Conservation (phyloP, 352 stramenopile species). For the Aphanomyces euteiches region DNA sequence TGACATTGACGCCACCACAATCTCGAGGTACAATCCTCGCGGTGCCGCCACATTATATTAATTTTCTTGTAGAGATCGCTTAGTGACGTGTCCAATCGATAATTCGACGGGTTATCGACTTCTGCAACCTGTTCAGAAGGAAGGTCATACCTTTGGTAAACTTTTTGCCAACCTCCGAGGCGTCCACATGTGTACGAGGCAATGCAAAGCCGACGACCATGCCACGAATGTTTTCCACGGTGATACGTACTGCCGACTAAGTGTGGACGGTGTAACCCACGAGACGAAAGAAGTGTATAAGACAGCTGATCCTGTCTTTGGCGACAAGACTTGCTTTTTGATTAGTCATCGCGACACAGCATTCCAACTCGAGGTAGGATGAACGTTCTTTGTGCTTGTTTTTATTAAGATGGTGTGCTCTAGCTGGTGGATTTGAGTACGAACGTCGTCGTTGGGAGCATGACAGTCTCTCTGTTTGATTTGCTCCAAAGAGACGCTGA, state of each 20-base stretch:
- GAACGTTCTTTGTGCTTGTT: not conserved
- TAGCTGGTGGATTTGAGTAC: constrained; percentile 76
- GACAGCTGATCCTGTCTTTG: constrained; percentile 82
- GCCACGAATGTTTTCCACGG: constrained; percentile 85
- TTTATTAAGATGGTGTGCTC: not conserved
- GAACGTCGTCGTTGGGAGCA: constrained; percentile 61
- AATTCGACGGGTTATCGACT: constrained; percentile 16
- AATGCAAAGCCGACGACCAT: constrained; percentile 60
- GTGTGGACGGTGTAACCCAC: constrained; percentile 58
- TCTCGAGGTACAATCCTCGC: not conserved
- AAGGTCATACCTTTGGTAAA: constrained; percentile 40
- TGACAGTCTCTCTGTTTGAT: constrained; percentile 72
- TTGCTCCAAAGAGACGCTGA: constrained; percentile 73
- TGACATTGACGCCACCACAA: not conserved
- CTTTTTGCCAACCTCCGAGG: constrained; percentile 77
- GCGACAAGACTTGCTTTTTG: constrained; percentile 76
- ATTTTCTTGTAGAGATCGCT: not conserved
- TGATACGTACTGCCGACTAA: constrained; percentile 78
- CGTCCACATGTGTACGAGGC: constrained; percentile 77
- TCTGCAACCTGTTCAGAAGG: constrained; percentile 5
- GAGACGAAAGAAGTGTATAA: constrained; percentile 83
- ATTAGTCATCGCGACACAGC: constrained; percentile 51
- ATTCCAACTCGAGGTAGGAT: constrained; percentile 52
- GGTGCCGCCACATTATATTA: not conserved
- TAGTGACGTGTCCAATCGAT: not conserved